Evolutionary conservation across 345 rosid genomes (phyloP).

Genomic region (Citrus glauca): DNA sequence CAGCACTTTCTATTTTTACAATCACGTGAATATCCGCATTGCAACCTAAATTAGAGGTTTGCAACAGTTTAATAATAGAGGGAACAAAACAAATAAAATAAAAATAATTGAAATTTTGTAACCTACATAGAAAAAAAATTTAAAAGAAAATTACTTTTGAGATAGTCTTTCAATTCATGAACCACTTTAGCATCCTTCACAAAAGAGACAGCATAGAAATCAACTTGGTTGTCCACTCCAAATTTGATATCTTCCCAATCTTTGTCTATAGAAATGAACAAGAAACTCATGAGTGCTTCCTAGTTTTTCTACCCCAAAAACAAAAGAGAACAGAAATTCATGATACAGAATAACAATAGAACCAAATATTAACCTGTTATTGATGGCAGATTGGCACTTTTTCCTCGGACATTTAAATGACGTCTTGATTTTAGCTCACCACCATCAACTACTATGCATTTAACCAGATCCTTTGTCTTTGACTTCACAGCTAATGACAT

Average conservation of each 20-base stretch:
- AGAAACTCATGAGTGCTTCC: background rate
- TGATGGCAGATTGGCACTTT: slow-evolving; percentile 93
- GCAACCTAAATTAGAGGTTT: slow-evolving; percentile 50
- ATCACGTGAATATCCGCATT: slow-evolving; percentile 80
- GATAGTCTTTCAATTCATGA: slow-evolving; percentile 80
- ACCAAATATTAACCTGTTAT: slow-evolving; percentile 63
- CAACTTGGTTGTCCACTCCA: slow-evolving; percentile 95
- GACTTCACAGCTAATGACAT: slow-evolving; percentile 87
- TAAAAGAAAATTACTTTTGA: slow-evolving; percentile 43
- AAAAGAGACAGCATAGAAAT: slow-evolving; percentile 94
- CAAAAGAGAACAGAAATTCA: slow-evolving; percentile 2
- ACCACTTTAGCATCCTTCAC: slow-evolving; percentile 97
- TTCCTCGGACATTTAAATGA: slow-evolving; percentile 94
- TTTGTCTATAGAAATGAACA: slow-evolving; percentile 52
- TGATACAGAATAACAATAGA: slow-evolving; percentile 6
- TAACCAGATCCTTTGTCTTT: slow-evolving; percentile 70
- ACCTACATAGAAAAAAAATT: background rate
- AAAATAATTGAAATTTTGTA: background rate
- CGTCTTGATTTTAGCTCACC: slow-evolving; percentile 98
- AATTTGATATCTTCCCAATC: slow-evolving; percentile 99
- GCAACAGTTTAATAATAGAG: slow-evolving; percentile 15
- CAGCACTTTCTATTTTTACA: slow-evolving; percentile 92
- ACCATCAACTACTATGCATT: slow-evolving; percentile 76
- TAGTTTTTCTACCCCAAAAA: background rate
- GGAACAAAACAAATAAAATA: background rate